Percentiles rank a stretch among this genome's conserved stretches.
Conservation (phyloP, 2,329 filamentous ascomycete species). For the Epichloe sp. region DNA sequence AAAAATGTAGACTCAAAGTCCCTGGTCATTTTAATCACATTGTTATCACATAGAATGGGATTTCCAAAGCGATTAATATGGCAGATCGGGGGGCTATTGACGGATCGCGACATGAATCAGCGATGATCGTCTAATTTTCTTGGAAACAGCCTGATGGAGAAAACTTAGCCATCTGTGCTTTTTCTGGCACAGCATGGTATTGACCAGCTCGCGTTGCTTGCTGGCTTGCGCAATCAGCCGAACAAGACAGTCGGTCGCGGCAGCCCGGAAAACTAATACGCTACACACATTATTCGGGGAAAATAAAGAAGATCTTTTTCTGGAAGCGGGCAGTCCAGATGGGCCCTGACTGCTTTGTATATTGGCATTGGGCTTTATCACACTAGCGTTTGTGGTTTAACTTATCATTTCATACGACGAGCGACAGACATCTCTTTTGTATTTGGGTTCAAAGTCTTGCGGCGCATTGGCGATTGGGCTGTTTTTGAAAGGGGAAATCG, state of each 20-base stretch:
- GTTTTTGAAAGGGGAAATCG: background rate
- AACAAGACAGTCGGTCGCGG: background rate
- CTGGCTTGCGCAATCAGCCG: background rate
- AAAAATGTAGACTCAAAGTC: slow-evolving; percentile 62
- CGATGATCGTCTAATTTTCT: background rate
- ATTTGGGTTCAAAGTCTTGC: background rate
- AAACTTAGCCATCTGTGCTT: background rate
- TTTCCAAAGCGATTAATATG: background rate
- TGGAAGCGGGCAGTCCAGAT: background rate
- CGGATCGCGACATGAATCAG: background rate
- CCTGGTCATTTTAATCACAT: slow-evolving; percentile 76
- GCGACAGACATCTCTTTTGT: slow-evolving; percentile 1
- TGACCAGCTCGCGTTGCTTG: too few species aligned
- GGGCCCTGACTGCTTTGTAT: background rate
- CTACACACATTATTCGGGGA: background rate
- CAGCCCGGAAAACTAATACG: background rate
- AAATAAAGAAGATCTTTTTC: background rate
- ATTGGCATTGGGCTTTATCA: background rate
- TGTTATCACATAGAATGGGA: slow-evolving; percentile 42
- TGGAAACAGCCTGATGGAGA: too few species aligned
- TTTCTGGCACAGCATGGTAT: too few species aligned
- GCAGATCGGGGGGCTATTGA: background rate
- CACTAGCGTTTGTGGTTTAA: background rate
- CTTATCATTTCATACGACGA: background rate
- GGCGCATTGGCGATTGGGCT: background rate